phyloP scores from a whole-genome alignment of 1,284 basidiomycete genomes.

The Cutaneotrichosporon dermatis region DNA sequence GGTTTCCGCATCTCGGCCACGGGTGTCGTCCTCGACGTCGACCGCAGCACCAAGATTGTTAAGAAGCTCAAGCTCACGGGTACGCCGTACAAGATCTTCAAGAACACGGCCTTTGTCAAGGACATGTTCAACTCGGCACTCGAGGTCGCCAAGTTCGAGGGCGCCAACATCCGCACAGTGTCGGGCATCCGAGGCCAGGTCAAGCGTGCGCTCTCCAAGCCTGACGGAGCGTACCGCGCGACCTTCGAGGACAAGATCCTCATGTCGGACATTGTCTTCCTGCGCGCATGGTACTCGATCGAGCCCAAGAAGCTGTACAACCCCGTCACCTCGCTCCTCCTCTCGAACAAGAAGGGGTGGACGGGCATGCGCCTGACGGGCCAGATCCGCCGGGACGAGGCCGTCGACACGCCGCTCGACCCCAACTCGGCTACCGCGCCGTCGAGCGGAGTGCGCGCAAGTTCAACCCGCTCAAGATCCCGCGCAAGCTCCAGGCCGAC shows the following conservation, averaged over 20 bases:
- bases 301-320: conserved; percentile 95
- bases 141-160: conserved; percentile 98
- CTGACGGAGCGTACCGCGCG: conserved; percentile 90
- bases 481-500: conserved; percentile 80
- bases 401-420: conserved; percentile 72
- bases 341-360: conserved; percentile 75
- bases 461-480: conserved; percentile 87
- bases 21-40: conserved; percentile 90
- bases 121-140: conserved; percentile 93
- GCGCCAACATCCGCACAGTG: conserved; percentile 90
- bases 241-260: conserved; percentile 98
- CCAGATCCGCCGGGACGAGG: conserved; percentile 78
- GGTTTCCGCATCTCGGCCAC: conserved; percentile 90
- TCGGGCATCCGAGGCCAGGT: conserved; percentile 94
- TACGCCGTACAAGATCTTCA: conserved; percentile 92
- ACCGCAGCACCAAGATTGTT: conserved; percentile 87
- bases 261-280: conserved; percentile 92
- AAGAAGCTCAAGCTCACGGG: conserved; percentile 99
- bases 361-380: conserved; percentile 94
- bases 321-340: conserved; percentile 84
- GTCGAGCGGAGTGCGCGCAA: conserved; percentile 73
- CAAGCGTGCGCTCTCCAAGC: conserved; percentile 90
- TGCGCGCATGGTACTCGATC: conserved; percentile 95
- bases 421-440: conserved; percentile 83
- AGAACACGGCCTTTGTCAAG: conserved; percentile 97